Base-by-base conservation (phyloP, 768 basidiomycete species). In the Panaeolus cyanescens region DNA sequence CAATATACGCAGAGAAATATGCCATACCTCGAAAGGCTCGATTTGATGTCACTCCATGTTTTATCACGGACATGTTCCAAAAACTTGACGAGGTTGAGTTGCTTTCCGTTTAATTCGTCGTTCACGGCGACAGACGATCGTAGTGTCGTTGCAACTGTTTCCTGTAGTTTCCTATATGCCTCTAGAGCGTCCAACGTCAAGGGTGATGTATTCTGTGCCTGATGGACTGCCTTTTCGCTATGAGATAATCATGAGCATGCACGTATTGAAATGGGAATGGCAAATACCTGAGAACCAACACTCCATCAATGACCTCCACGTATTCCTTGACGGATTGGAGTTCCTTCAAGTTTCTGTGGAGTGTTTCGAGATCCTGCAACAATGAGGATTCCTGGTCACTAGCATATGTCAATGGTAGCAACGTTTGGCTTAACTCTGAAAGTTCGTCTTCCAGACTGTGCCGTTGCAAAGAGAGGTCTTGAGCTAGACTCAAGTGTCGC, bases 371-470 rank as follows among this genome's bases (percentile, higher is more conserved):
- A 45, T 92, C 90, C 72, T 95, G 91, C 9, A 96, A 78, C 4
- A 99, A 75, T 0, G 89, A 93, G 3, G 88, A 78, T 40, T 74
- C 66, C n/a, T 71, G 75, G 9, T 81, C 79, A 42, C 77, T 80
- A 13, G 79, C 81, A 10, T 79, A 77, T 30, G 85, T 65, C 2
- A 83, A 78, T 1, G 89, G 89, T 54, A 86, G 78, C 39, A 96
- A 78, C 56, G 89, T 85, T 55, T 80, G 75, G 4, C 85, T 84
- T 30, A 96, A 75, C 61, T 84, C 83, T 12, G 86, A 77, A 10
- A 96, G 79, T 71, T 95, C 90, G 68, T 96, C 94, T 15, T 86
- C 83, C 19, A 96, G 76, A 1, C 84, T 85, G 73, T 94, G 91
- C 25, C 94, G 82, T 32, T 89, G 74, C n/a, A 91, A 79, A 1